Evolutionary conservation across 257 asterid species (phyloP).

Genomic region (Solanum bukasovii): DNA sequence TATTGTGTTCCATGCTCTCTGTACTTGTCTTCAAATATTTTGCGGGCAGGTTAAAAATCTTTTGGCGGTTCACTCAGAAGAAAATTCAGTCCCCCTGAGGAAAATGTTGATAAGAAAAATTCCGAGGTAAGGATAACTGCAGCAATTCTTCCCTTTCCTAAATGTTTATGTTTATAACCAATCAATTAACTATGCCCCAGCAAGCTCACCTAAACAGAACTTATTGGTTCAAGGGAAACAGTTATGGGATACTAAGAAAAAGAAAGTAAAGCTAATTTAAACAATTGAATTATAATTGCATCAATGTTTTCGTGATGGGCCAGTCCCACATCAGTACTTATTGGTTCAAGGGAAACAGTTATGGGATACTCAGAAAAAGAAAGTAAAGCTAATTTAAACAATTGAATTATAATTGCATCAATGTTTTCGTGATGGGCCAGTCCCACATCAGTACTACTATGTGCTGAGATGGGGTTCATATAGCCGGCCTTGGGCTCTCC

Average conservation of each 20-base stretch:
- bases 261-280: too few species aligned
- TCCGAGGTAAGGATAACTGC: slow-evolving; percentile 53
- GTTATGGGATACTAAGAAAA: too few species aligned
- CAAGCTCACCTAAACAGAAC: background rate
- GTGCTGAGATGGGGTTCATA: background rate
- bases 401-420: background rate
- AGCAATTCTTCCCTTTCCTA: background rate
- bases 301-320: too few species aligned
- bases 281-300: too few species aligned
- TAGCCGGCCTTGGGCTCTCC: background rate
- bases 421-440: background rate
- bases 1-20: background rate
- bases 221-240: background rate
- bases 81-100: slow-evolving; percentile 64
- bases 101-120: slow-evolving; percentile 85
- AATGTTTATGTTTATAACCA: background rate
- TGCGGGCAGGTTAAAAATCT: slow-evolving; percentile 77
- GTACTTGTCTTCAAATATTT: background rate
- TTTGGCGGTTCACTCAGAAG: slow-evolving; percentile 76
- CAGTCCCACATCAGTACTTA: too few species aligned
- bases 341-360: background rate
- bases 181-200: background rate
- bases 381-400: background rate
- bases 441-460: background rate
- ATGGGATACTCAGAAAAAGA: background rate